Evolutionary conservation across 306 rosid species (phyloP).

Genomic region (Glycine tomentella): DNA sequence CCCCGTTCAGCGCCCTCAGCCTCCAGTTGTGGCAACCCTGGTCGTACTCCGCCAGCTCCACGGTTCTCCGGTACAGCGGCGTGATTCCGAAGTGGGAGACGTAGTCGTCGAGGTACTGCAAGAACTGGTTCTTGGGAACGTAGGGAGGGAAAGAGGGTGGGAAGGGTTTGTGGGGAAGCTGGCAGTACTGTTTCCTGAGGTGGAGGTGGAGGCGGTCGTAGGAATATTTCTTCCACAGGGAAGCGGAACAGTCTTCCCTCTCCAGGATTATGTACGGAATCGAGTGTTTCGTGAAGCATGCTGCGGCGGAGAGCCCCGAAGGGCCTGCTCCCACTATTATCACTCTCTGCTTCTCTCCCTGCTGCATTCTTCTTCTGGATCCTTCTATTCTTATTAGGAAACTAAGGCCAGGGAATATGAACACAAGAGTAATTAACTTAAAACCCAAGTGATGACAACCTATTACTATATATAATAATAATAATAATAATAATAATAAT

Average conservation of each 20-base stretch:
- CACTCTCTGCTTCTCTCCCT: constrained; percentile 21
- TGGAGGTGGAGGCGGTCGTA: constrained; percentile 83
- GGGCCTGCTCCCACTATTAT: constrained; percentile 78
- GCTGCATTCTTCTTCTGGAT: no score
- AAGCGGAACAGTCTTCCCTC: constrained; percentile 71
- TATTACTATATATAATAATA: no score
- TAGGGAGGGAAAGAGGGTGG: constrained; percentile 58
- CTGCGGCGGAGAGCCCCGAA: constrained; percentile 70
- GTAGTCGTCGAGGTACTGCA: constrained; percentile 62
- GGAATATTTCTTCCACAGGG: constrained; percentile 73
- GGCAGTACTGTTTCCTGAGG: constrained; percentile 62
- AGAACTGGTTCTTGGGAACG: constrained; percentile 54
- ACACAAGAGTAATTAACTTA: no score
- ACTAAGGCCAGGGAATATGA: no score
- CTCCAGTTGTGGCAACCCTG: constrained; percentile 47
- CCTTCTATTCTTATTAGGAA: no score
- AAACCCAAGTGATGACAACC: no score
- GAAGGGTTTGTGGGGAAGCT: constrained; percentile 66
- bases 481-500: no score
- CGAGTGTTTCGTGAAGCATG: constrained; percentile 48
- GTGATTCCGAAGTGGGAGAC: constrained; percentile 61
- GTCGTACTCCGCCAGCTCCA: constrained; percentile 55
- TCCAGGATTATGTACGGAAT: constrained; percentile 65
- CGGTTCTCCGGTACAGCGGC: constrained; percentile 58
- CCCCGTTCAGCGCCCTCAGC: constrained; percentile 50